Evolutionary conservation across 768 basidiomycete species (phyloP), one percentile per base, ranked within the genome.

Genomic region (Boletus tylopilopsis): DNA sequence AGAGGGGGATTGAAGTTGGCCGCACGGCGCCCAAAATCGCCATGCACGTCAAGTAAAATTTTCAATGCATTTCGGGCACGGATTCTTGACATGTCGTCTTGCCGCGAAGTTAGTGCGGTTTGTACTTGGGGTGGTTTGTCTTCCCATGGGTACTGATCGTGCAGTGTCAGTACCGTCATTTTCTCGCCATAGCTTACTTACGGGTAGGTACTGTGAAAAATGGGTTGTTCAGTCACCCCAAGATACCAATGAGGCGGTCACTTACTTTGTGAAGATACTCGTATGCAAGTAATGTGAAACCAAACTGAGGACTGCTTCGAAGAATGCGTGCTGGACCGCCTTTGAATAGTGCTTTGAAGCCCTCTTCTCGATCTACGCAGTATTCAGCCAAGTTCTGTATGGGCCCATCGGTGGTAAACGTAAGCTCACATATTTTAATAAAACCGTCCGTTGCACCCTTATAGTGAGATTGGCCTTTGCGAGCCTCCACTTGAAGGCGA

Each of bases 61-160:
- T 94, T 93, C 61, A 99, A 79, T 13, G 94, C 95, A 74, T 97
- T 97, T 49, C 95, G 79, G 18, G 96, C 95, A 47, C 96, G 81
- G 36, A 95, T 80, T 64, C 85, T 83, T 25, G 92, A 81, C 71
- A 98, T 76, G 50, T 97, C 95, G 58, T 90, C 87, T 33, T 80
- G 79, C 47, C 80, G 79, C 49, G 81, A 77, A 7, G 80, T 90
- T 49, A 87, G 79, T 47, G 75, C 78, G 16, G 83, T 93, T 67
- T 85, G 81, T 53, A 86, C 77, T 62, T 81, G 81, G 45, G 73
- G 76, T 45, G 78, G 83, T 62, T 79, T 77, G 23, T 79, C 83
- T 59, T 80, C 79, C 82, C 81, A 93, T 35, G 94, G 94, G 71
- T 88, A 95, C 87, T 92, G 61, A 40, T 66, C 45, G 12, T 43